A percentile compares a stretch with the other conserved stretches of the same genome.
These are phyloP conservation scores for Stromatinia cepivora DNA, from an alignment of 2,329 filamentous ascomycete species.

Conservation along the genomic window DNA sequence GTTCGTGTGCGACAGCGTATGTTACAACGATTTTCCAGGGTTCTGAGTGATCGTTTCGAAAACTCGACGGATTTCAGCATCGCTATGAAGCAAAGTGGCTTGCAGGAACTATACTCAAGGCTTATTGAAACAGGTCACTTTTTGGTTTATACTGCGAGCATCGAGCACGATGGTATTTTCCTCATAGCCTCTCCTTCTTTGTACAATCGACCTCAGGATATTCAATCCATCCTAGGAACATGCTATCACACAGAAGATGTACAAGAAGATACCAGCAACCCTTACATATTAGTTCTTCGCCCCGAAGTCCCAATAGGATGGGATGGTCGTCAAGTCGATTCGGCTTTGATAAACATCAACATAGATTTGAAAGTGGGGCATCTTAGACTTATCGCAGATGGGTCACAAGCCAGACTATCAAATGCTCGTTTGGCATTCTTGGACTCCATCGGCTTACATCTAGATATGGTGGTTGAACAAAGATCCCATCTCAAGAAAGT, in stretches of 20 bases:
- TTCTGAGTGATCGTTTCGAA: slow-evolving; percentile 90
- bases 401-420: slow-evolving; percentile 74
- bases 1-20: slow-evolving; percentile 95
- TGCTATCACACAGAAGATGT: slow-evolving; percentile 70
- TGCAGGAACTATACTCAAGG: slow-evolving; percentile 77
- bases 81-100: slow-evolving; percentile 64
- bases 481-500: slow-evolving; percentile 92
- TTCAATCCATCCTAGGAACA: slow-evolving; percentile 81
- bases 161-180: slow-evolving; percentile 74
- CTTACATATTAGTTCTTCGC: slow-evolving; percentile 81
- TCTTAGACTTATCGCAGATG: slow-evolving; percentile 83
- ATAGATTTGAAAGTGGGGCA: slow-evolving; percentile 86
- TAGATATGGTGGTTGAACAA: slow-evolving; percentile 88
- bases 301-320: slow-evolving; percentile 78
- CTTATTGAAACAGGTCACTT: slow-evolving; percentile 84
- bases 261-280: slow-evolving; percentile 72
- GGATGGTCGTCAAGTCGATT: slow-evolving; percentile 74
- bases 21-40: slow-evolving; percentile 90
- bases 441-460: slow-evolving; percentile 75
- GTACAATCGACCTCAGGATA: slow-evolving; percentile 72
- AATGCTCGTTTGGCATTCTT: slow-evolving; percentile 78
- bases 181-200: slow-evolving; percentile 83
- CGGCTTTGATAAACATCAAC: slow-evolving; percentile 72
- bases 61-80: slow-evolving; percentile 96
- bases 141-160: slow-evolving; percentile 70